Evolutionary conservation across 2,329 filamentous ascomycete genomes (phyloP).

Genomic region (Trichoderma atrobrunneum): DNA sequence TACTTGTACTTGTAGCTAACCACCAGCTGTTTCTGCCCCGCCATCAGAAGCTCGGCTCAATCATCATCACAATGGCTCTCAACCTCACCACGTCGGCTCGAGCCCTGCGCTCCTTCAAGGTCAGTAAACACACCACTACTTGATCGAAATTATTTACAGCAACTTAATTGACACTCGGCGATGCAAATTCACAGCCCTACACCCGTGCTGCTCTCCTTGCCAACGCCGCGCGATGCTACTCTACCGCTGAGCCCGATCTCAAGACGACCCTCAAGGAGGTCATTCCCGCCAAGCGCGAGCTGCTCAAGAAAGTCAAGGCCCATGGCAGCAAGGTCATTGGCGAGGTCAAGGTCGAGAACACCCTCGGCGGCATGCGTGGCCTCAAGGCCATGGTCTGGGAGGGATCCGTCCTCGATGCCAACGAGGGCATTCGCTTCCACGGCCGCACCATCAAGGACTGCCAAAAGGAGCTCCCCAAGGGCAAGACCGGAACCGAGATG

Average conservation of each 20-base stretch:
- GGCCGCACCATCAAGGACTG: slow-evolving; percentile 98
- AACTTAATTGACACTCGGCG: neutral
- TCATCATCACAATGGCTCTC: slow-evolving; percentile 55
- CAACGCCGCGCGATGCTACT: slow-evolving; percentile 56
- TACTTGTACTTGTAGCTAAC: neutral
- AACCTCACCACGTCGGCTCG: slow-evolving; percentile 60
- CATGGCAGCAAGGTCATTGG: slow-evolving; percentile 80
- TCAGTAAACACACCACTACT: too few species aligned
- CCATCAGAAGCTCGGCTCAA: slow-evolving; percentile 21
- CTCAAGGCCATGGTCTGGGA: slow-evolving; percentile 99
- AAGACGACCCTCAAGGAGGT: slow-evolving; percentile 80
- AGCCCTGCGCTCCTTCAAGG: slow-evolving; percentile 63
- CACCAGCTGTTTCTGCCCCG: slow-evolving; percentile 3
- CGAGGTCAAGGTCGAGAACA: slow-evolving; percentile 90
- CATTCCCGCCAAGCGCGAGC: slow-evolving; percentile 90
- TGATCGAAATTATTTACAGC: too few species aligned
- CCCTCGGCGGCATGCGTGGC: slow-evolving; percentile 93
- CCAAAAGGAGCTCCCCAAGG: slow-evolving; percentile 90
- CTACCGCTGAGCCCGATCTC: slow-evolving; percentile 80
- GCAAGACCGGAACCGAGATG: slow-evolving; percentile 90
- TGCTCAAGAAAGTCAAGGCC: slow-evolving; percentile 90
- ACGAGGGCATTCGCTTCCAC: slow-evolving; percentile 98
- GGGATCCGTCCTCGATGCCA: slow-evolving; percentile 90
- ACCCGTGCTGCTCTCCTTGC: slow-evolving; percentile 31
- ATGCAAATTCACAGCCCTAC: slow-evolving; percentile 26